A percentile compares a stretch with the other conserved stretches of the same genome.
phyloP scores from a whole-genome alignment of 139 green algal genomes.

The Tetraselmis chui region DNA sequence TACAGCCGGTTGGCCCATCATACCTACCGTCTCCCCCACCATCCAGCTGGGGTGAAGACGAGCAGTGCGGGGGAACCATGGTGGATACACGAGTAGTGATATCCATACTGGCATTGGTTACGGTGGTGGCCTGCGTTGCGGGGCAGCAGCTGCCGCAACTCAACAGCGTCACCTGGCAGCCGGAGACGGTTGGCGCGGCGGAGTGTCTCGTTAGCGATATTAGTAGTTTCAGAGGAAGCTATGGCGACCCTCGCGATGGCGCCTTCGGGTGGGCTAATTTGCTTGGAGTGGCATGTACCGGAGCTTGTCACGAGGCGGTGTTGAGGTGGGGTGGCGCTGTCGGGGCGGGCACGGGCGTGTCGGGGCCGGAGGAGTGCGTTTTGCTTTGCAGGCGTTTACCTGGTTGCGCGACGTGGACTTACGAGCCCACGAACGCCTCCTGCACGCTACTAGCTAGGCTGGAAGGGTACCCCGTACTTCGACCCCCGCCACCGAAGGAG shows the following conservation, averaged over 20 bases:
- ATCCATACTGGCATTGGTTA: no score
- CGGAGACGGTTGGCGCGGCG: no score
- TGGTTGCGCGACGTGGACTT: neutral
- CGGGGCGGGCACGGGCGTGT: neutral
- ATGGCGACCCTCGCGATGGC: neutral
- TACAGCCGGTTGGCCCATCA: no score
- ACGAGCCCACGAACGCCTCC: neutral
- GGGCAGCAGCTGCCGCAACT: no score
- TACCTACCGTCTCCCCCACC: no score
- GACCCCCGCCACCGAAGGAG: neutral
- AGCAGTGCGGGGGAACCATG: no score
- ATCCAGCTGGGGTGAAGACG: no score
- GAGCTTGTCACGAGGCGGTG: neutral
- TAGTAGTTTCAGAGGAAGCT: no score
- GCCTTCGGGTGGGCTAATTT: neutral
- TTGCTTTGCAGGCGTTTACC: neutral
- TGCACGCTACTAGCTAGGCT: neutral
- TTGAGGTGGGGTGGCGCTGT: neutral
- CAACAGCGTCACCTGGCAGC: no score
- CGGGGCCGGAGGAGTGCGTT: neutral
- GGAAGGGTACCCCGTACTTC: neutral
- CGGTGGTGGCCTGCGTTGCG: no score
- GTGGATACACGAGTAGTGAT: no score
- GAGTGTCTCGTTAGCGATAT: no score
- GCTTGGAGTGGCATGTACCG: neutral